Evolutionary conservation across 257 asterid genomes (phyloP), one percentile per base, ranked within the genome.

Genomic region (Phtheirospermum japonicum): DNA sequence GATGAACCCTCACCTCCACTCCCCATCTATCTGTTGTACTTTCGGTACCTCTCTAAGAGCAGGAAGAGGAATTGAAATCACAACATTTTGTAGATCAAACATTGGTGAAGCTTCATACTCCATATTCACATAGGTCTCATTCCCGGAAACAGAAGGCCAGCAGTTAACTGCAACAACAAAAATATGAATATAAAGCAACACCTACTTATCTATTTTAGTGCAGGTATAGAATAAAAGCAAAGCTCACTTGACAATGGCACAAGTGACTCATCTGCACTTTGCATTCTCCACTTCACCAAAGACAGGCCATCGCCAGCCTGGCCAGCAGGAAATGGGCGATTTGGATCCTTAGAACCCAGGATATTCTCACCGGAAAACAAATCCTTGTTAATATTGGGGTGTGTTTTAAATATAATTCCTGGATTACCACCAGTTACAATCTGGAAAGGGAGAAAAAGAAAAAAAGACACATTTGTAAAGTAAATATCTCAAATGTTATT

Each of bases 81-180:
- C 82, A 73, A 91, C 96, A 65, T 85, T 91, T 62, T 91, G 96
- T 43, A 91, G 85, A 76, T 81, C 85, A 78, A 88, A 88, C 76
- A 67, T 73, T 59, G 85, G 64, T 26, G 89, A 68, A 69, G 95
- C 92, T 83, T 91, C 98, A 71, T 91, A 88, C 74, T 91, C 98
- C 49, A 91, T 73, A 74, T 76, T 91, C 76, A 91, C 96, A 67
- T 76, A 86, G 75, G 96, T 91, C 72, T 91, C 96, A 54, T 65
- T 84, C 52, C 92, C 96, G 71, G 96, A 88, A 65, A 91, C 92
- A 69, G 94, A 81, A 71, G 96, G 98, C 98, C 96, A 91, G 80
- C 96, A 91, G 77, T 79, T 91, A 66, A 88, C 95, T 88, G 85
- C 73, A 69, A 69, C 11, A 69, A 68, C 31, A 50, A 61, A 48